Conservation (phyloP, 139 green algal genomes). For the Prasinococcaceae sp. region DNA sequence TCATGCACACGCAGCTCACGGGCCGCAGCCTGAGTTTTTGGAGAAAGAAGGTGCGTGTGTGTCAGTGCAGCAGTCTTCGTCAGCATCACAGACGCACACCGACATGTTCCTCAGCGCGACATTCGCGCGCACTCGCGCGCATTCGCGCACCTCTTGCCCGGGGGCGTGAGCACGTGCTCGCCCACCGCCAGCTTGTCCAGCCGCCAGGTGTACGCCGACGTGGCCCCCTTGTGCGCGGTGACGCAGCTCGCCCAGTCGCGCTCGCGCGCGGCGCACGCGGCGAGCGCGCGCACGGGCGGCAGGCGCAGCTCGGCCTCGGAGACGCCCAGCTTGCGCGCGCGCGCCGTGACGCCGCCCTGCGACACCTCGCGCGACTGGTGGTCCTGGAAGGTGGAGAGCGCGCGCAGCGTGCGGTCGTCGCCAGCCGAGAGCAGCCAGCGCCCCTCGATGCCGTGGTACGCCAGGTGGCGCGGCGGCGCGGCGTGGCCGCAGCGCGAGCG, state of each 20-base stretch:
- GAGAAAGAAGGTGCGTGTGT: not conserved
- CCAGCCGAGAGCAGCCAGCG: conserved; percentile 62
- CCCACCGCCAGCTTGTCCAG: conserved; percentile 36
- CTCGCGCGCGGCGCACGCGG: conserved; percentile 57
- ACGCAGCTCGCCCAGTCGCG: conserved; percentile 91
- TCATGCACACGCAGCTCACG: conserved; percentile 52
- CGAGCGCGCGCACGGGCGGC: conserved; percentile 29
- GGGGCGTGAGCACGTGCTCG: conserved; percentile 25
- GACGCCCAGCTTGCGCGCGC: conserved; percentile 44
- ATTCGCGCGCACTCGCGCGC: not conserved
- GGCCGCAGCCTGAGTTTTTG: too few species aligned
- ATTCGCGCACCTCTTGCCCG: not conserved
- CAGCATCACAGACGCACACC: conserved; percentile 2
- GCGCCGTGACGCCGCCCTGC: conserved; percentile 48
- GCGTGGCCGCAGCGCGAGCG: conserved; percentile 75
- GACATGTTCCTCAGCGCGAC: not conserved
- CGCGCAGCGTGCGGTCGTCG: conserved; percentile 71
- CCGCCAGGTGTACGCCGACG: conserved; percentile 76
- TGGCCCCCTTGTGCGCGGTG: conserved; percentile 74
- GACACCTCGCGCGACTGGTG: conserved; percentile 83
- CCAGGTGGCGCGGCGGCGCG: conserved; percentile 55
- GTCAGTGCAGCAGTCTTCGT: not conserved
- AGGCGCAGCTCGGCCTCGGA: conserved; percentile 73
- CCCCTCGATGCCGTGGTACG: conserved; percentile 45
- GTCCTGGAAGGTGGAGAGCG: conserved; percentile 66